Evolutionary conservation across 1,139 yeast genomes (phyloP), one percentile per base, ranked within the genome.

Genomic region (Geotrichum fermentans): DNA sequence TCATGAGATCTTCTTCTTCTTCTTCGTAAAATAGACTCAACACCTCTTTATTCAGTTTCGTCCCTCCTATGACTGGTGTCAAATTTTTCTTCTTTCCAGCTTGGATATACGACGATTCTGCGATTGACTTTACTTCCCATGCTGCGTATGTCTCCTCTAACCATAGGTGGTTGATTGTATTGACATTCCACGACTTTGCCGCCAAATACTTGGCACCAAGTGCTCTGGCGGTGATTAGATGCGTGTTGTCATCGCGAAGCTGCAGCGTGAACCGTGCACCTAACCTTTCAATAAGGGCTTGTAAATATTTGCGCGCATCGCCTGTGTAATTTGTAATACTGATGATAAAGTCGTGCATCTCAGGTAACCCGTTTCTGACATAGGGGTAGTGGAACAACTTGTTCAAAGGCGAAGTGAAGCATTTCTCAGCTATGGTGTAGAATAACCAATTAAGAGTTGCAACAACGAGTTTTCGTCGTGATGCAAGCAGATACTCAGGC

Each of bases 321-420:
- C 97, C 97, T 21, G 85, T 78, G 61, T 86, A 89, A 59, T 87
- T 87, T 0, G 97, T 82, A 4, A 87, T 77, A 3, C 89, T 75
- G 8, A 88, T 77, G 13, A 73, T 68, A 39, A 79, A 65, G 14
- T 75, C 73, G 21, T 71, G 67, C 72, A 86, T 74, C 8, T 72
- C 78, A 10, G 75, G 66, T 29, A 87, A 56, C 2, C 80, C 80
- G 13, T 66, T 65, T 38, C 63, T 59, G 1, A 84, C 87, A n/a
- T 73, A 68, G 0, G 97, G 97, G 58, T 80, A 80, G 58, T 84
- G 89, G 11, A 89, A 71, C 33, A 89, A 66, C 52, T 76, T 79
- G 2, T 68, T 65, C 10, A 66, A 60, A 0, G 96, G 95, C 3
- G 74, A 63, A 1, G 72, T 65, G 81, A 87, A 86, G 46, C 69